Evolutionary conservation across 2,329 filamentous ascomycete genomes (phyloP).

Genomic region (Pseudogymnoascus sp.): DNA sequence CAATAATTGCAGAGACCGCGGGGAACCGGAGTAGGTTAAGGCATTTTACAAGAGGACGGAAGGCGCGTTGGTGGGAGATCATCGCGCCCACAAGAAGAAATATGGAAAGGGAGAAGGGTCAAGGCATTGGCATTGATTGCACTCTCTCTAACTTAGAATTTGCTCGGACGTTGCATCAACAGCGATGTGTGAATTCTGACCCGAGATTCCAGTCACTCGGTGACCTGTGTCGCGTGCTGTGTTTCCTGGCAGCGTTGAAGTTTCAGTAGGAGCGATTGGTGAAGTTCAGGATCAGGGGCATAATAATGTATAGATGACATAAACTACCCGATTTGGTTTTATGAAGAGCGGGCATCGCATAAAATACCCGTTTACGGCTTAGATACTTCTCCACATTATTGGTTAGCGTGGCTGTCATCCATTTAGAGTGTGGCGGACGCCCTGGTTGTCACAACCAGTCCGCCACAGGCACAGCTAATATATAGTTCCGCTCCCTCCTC

Average conservation of each 20-base stretch:
- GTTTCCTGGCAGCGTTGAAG: neutral
- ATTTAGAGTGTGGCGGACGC: neutral
- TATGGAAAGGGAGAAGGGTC: neutral
- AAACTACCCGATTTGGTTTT: neutral
- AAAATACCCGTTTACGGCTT: neutral
- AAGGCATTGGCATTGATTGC: neutral
- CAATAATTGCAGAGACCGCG: neutral
- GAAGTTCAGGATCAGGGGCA: neutral
- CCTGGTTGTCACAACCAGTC: neutral
- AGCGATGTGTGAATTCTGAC: neutral
- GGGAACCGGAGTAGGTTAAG: neutral
- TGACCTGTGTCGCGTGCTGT: neutral
- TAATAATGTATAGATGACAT: neutral
- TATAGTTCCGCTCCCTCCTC: neutral
- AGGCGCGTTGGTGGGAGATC: neutral
- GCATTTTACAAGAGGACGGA: neutral
- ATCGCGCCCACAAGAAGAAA: neutral
- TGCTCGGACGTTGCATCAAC: neutral
- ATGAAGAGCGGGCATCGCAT: neutral
- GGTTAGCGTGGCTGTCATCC: neutral
- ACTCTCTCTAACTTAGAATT: neutral
- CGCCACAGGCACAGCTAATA: neutral
- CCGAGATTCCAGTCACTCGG: neutral
- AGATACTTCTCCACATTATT: neutral
- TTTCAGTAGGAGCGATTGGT: neutral